Evolutionary conservation across 208 protist genomes (phyloP).

Genomic region (Crithidia brevicula): DNA sequence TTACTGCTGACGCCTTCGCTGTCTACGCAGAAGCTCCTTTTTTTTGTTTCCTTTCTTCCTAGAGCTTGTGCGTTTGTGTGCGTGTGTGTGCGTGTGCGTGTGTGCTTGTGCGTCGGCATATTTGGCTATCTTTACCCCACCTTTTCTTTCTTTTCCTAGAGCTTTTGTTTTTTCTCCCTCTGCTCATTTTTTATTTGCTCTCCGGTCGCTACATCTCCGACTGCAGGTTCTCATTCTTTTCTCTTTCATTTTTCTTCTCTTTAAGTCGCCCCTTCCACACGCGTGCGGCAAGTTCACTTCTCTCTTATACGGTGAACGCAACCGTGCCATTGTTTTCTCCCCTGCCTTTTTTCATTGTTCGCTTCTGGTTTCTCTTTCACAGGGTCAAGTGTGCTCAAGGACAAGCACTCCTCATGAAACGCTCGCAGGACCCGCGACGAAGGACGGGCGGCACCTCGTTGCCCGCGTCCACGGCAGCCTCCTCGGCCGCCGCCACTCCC

Average conservation of each 20-base stretch:
- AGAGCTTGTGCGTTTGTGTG: too few relatives aligned
- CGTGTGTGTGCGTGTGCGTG: too few relatives aligned
- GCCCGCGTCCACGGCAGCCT: background rate
- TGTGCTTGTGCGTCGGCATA: too few relatives aligned
- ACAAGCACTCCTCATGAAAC: too few relatives aligned
- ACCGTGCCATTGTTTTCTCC: slow-evolving; percentile 5
- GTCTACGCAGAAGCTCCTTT: too few relatives aligned
- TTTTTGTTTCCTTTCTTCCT: too few relatives aligned
- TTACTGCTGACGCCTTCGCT: too few relatives aligned
- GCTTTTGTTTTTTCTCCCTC: background rate
- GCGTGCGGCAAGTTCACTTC: background rate
- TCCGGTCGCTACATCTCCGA: too few relatives aligned
- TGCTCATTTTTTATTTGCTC: background rate
- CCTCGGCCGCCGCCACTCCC: background rate
- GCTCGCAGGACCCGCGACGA: background rate
- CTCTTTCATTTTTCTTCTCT: background rate
- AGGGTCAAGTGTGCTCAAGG: background rate
- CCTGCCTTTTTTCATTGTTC: background rate
- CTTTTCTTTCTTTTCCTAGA: background rate
- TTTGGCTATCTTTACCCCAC: too few relatives aligned
- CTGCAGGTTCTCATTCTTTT: too few relatives aligned
- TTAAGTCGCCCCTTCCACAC: background rate
- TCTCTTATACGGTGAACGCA: slow-evolving; percentile 24
- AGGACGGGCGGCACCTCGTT: background rate
- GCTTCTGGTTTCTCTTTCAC: background rate